Conservation (phyloP, 2,329 filamentous ascomycete genomes). For the Xylariaceae sp. region DNA sequence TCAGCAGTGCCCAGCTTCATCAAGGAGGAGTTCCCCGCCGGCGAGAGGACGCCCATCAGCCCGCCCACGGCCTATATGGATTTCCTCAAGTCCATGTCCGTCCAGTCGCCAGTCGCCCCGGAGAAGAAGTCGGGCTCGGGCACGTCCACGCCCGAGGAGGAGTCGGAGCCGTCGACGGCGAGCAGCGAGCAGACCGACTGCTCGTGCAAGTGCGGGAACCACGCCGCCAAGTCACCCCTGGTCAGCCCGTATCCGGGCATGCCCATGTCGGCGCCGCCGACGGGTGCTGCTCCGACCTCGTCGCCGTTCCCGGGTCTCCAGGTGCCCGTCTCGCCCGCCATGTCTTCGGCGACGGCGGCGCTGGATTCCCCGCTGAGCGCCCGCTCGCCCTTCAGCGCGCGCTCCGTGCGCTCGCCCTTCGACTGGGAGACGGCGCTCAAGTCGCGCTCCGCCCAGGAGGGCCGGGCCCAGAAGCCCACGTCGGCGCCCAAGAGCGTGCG, state of each 20-base stretch:
- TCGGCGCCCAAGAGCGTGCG: conserved; percentile 46
- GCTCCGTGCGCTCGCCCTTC: conserved; percentile 60
- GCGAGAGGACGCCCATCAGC: conserved; percentile 75
- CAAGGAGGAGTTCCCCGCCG: conserved; percentile 56
- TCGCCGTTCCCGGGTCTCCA: conserved; percentile 60
- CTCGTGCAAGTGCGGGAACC: conserved; percentile 48
- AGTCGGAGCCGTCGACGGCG: conserved; percentile 48
- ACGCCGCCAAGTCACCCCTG: conserved; percentile 41
- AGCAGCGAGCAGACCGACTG: conserved; percentile 47
- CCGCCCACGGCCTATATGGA: conserved; percentile 86
- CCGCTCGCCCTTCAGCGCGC: conserved; percentile 68
- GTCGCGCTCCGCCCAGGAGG: conserved; percentile 53
- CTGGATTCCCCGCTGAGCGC: conserved; percentile 64
- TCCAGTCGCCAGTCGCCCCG: conserved; percentile 61
- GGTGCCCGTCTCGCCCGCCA: conserved; percentile 67
- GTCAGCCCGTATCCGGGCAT: conserved; percentile 45
- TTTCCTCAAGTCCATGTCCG: conserved; percentile 77
- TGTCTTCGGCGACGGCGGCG: conserved; percentile 61
- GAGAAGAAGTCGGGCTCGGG: conserved; percentile 45
- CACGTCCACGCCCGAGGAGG: conserved; percentile 40
- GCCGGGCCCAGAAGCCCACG: conserved; percentile 45
- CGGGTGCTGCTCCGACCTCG: conserved; percentile 49
- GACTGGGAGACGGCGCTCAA: conserved; percentile 72
- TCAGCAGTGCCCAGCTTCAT: conserved; percentile 51
- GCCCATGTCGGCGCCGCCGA: conserved; percentile 53